Base-by-base conservation (phyloP, 2,329 filamentous ascomycete species). In the Monilinia fructicola region DNA sequence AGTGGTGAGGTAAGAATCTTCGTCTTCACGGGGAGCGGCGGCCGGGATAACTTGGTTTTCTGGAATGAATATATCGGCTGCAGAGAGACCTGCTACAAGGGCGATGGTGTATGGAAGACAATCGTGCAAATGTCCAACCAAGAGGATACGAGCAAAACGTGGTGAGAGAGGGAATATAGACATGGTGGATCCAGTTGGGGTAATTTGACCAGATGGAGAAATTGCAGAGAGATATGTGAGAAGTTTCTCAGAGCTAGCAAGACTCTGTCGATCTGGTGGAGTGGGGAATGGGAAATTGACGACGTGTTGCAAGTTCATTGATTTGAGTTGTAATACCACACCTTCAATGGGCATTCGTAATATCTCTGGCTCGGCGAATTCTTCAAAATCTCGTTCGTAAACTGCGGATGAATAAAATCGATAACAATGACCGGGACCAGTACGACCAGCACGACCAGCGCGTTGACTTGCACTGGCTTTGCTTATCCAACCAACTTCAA, bases 281-380 rank as follows among this genome's bases (percentile, higher is more conserved):
- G 94, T 98, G 4, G 95, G 95, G 76, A 98, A 99, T 0, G 96
- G 95, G 76, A 99, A 99, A 78, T 95, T 96, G 76, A 92, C 85
- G 10, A 99, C 90, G 67, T 93, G 89, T 68, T 94, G 90, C 42
- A 97, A 85, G 65, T 93, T 91, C 91, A 99, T 97, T 61, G 90
- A 88, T 81, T 98, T 99, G 73, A 99, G 86, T 77, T 97, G 93
- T 48, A 99, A 81, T 1, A 98, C 93, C 3, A 98, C 87, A 23
- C 90, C 92, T 78, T 99, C 95, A 38, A 98, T 92, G 0, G 95
- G 94, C 78, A 95, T 96, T 31, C 93, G 86, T 58, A 96, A 79
- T 50, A 99, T 89, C 78, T 99, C 95, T 0, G 95, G 94, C 31
- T 93, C 88, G 0, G 91, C 88, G 73, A 96, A 96, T 70, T 94